phyloP scores from a whole-genome alignment of 2,329 filamentous ascomycete genomes.

The Torrubiella hemipterigena region DNA sequence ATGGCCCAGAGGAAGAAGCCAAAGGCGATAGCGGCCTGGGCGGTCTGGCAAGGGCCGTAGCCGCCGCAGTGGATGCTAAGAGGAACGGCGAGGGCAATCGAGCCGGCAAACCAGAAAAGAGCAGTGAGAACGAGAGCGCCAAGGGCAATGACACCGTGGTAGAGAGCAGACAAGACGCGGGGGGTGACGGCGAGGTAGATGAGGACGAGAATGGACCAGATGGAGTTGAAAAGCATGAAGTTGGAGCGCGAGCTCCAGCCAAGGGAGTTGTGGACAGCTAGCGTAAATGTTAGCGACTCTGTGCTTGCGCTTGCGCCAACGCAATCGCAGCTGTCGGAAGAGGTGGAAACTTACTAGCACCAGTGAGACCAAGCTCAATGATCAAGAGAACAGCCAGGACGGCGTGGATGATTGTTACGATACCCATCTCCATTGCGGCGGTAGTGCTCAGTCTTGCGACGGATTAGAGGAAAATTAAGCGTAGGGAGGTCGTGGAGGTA shows the following conservation, averaged over 20 bases:
- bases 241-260: no score
- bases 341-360: constrained; percentile 45
- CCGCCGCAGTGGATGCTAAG: constrained; percentile 45
- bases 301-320: neutral
- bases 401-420: constrained; percentile 48
- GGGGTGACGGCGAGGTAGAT: constrained; percentile 60
- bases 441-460: constrained; percentile 1
- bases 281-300: neutral
- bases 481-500: no score
- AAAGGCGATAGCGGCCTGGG: constrained; percentile 54
- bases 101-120: constrained; percentile 84
- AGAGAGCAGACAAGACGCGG: constrained; percentile 44
- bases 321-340: neutral
- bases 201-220: constrained; percentile 66
- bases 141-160: constrained; percentile 54
- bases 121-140: constrained; percentile 60
- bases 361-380: constrained; percentile 63
- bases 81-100: constrained; percentile 61
- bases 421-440: constrained; percentile 36
- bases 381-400: constrained; percentile 57
- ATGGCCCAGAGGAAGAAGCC: constrained; percentile 51
- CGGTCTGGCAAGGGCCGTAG: constrained; percentile 41
- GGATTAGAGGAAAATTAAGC: no score
- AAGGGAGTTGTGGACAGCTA: no score
- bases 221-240: constrained; percentile 68